A percentile compares a stretch with the other conserved stretches of the same genome.
Conservation (phyloP, 1,284 basidiomycete genomes). For the Microbotryum silenes-acaulis region DNA sequence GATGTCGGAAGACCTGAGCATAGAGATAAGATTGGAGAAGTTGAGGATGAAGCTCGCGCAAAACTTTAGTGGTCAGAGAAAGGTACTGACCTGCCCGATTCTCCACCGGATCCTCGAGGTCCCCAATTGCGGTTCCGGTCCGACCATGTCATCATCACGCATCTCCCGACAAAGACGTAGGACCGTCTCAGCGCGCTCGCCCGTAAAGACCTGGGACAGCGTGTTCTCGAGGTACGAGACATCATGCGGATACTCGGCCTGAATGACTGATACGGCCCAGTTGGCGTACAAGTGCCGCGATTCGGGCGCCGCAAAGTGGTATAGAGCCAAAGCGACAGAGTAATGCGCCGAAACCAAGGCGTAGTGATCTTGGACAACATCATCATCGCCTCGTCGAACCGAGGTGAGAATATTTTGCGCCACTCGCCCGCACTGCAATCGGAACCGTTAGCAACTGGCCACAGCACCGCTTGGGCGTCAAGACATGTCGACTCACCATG, state of each 20-base stretch:
- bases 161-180: conserved; percentile 10
- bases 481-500: conserved; percentile 10
- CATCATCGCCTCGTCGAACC: conserved; percentile 9
- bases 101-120: conserved; percentile 4
- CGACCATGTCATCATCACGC: conserved; percentile 9
- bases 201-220: not conserved
- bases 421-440: conserved; percentile 19
- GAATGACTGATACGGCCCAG: conserved; percentile 17
- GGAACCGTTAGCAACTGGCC: not conserved
- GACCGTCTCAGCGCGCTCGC: not conserved
- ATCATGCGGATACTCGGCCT: conserved; percentile 21
- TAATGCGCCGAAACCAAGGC: conserved; percentile 7
- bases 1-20: conserved; percentile 12
- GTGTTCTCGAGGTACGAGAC: conserved; percentile 4
- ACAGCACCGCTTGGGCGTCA: too few species aligned
- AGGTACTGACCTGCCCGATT: conserved; percentile 7
- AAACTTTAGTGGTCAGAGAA: too few species aligned
- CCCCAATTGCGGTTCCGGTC: conserved; percentile 4
- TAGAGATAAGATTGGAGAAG: too few species aligned
- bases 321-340: conserved; percentile 14
- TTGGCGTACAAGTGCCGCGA: conserved; percentile 3
- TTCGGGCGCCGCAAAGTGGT: conserved; percentile 8
- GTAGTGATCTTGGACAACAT: not conserved
- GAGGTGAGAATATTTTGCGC: conserved; percentile 26
- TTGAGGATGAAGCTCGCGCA: too few species aligned